Evolutionary conservation across 148 eudicot species (phyloP).

Genomic region (Camellia sinensis): DNA sequence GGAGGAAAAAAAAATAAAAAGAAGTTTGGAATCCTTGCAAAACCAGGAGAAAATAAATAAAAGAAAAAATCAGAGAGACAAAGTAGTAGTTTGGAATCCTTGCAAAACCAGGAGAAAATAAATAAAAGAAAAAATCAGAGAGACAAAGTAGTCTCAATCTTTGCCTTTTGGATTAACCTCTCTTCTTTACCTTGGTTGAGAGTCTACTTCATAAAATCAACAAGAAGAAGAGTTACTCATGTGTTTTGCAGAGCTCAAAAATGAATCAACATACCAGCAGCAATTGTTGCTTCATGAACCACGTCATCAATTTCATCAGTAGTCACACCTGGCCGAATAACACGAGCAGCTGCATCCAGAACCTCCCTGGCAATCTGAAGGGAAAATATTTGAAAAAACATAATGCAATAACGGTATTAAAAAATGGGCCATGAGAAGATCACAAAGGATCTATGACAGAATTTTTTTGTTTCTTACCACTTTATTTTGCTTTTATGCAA

Average conservation of each 20-base stretch:
- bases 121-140: not conserved
- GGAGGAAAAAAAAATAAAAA: too few species aligned
- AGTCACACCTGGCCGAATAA: constrained; percentile 84
- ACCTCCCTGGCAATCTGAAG: constrained; percentile 85
- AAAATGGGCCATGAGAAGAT: constrained; percentile 8
- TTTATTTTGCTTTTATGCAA: not conserved
- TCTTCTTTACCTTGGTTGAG: not conserved
- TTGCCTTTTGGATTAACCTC: not conserved
- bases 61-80: too few species aligned
- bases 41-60: too few species aligned
- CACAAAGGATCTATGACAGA: not conserved
- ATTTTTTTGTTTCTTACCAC: not conserved
- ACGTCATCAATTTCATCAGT: constrained; percentile 97
- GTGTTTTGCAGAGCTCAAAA: not conserved
- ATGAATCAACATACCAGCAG: constrained; percentile 64
- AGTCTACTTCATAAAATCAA: not conserved
- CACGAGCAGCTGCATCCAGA: constrained; percentile 96
- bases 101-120: not conserved
- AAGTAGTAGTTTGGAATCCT: not conserved
- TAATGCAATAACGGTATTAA: constrained; percentile 12
- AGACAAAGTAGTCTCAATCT: not conserved
- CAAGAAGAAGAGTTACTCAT: not conserved
- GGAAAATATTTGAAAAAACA: constrained; percentile 7
- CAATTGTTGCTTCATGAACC: constrained; percentile 90
- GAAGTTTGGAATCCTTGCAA: too few species aligned